A percentile compares a stretch with the other conserved stretches of the same genome.
Conservation (phyloP, 208 protist species). For the Balamuthia mandrillaris region DNA sequence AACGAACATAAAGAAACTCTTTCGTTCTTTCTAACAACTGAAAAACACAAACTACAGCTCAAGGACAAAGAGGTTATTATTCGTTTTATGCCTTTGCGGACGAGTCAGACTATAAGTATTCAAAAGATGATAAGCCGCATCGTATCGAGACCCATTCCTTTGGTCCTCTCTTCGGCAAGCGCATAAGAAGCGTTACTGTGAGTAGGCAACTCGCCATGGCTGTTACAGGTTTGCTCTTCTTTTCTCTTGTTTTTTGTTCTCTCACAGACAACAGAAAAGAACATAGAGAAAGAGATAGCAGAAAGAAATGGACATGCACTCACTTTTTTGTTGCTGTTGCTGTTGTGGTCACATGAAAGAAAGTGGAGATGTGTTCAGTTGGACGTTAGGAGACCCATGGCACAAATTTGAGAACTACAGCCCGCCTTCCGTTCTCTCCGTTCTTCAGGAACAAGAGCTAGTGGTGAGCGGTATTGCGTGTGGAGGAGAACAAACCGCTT, state of each 20-base stretch:
- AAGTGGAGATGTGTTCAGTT: not conserved
- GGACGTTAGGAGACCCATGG: not conserved
- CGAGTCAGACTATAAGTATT: no score
- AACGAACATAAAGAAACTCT: not conserved
- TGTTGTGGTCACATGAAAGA: no score
- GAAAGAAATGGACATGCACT: not conserved
- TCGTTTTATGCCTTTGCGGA: no score
- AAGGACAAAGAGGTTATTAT: no score
- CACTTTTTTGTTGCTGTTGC: no score
- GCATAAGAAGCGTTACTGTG: not conserved
- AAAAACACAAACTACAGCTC: not conserved
- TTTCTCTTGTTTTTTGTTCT: not conserved
- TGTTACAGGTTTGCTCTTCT: not conserved
- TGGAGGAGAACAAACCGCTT: not conserved
- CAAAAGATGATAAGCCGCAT: not conserved
- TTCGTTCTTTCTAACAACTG: not conserved
- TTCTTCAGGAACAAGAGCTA: not conserved
- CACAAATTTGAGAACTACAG: not conserved
- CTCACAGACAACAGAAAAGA: not conserved
- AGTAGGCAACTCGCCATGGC: not conserved
- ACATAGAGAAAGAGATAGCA: not conserved
- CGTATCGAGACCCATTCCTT: not conserved
- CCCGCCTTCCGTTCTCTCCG: not conserved
- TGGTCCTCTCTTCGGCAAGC: not conserved
- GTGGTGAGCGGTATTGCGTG: not conserved